A percentile compares a stretch with the other conserved stretches of the same genome.
phyloP scores from a whole-genome alignment of 352 stramenopile genomes.

The Pythium vanterpoolii region DNA sequence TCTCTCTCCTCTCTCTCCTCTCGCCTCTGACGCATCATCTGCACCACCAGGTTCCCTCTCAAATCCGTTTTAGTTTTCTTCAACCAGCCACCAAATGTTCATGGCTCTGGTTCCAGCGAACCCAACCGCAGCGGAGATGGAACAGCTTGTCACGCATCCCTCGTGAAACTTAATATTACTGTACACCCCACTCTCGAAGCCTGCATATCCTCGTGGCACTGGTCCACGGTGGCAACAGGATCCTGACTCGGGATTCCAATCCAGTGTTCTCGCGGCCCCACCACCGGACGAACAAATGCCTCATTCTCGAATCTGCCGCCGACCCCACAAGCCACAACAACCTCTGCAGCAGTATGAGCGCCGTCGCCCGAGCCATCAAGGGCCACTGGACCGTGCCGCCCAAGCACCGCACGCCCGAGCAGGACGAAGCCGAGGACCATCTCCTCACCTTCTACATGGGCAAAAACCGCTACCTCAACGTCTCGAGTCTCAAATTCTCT shows the following conservation, averaged over 20 bases:
- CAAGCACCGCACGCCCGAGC: slow-evolving; percentile 26
- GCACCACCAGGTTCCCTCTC: background rate
- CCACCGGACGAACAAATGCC: too few species aligned
- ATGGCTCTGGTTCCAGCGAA: background rate
- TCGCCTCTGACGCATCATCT: background rate
- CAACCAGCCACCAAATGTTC: slow-evolving; percentile 11
- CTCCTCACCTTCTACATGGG: slow-evolving; percentile 31
- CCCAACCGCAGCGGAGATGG: background rate
- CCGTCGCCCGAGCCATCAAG: slow-evolving; percentile 3
- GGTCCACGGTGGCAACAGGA: background rate
- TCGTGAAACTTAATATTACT: background rate
- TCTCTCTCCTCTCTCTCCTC: background rate
- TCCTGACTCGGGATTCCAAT: background rate
- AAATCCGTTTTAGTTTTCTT: background rate
- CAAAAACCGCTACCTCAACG: slow-evolving; percentile 28
- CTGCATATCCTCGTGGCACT: background rate
- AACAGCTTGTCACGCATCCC: background rate
- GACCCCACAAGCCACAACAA: background rate
- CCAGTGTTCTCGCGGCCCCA: background rate
- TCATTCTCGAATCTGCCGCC: slow-evolving; percentile 13
- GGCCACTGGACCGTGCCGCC: slow-evolving; percentile 30
- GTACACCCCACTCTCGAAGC: background rate
- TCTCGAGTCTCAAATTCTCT: slow-evolving; percentile 37
- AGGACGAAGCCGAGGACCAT: slow-evolving; percentile 34
- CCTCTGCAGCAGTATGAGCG: background rate